Base-by-base conservation (phyloP, 495 filamentous ascomycete genomes). In the Mycothermus thermophilus region DNA sequence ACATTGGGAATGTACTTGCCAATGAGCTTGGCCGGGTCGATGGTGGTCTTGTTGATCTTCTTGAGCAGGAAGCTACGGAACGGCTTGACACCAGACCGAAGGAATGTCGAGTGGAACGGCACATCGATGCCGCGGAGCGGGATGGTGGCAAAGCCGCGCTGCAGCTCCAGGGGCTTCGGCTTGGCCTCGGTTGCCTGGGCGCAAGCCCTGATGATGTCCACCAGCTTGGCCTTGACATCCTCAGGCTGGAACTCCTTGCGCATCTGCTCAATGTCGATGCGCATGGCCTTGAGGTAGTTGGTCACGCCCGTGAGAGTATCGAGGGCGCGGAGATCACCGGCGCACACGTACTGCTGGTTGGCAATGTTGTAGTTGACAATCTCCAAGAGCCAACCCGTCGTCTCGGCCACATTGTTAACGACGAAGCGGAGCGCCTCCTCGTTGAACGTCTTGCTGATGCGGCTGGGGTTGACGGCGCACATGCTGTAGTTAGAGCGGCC, bases 1-100 rank as follows among this genome's bases (percentile, higher is more conserved):
- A 97, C 90, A 56, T 97, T 97, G 43, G 90, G 90, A 40, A 97
- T 95, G 65, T 97, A 97, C 66, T 97, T 97, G 37, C 90, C 92
- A 44, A 97, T 63, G 46, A 97, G 61, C 65, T 96, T 97, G 63
- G 80, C 76, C 11, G 90, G 90, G 50, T 97, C 90, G 54, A 97
- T 96, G 27, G 80, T 88, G 13, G 83, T 93, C 71, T 92, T 90
- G 68, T 95, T 80, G 69, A 97, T 96, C 71, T 97, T 97, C 81
- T 96, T 96, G 41, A 95, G 76, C 48, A 97, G 60, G 69, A 97
- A 96, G 32, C 73, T 81, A 34, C 90, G 73, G 83, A 97, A 97
- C 27, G 90, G 90, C 66, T 97, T 97, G 57, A 97, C 90, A 47
- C 90, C 90, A 14, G 83, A 93, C 13, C 90, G 79, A 58, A 97